Evolutionary conservation across 2,329 filamentous ascomycete genomes (phyloP).

Genomic region (Thielaviopsis populi): DNA sequence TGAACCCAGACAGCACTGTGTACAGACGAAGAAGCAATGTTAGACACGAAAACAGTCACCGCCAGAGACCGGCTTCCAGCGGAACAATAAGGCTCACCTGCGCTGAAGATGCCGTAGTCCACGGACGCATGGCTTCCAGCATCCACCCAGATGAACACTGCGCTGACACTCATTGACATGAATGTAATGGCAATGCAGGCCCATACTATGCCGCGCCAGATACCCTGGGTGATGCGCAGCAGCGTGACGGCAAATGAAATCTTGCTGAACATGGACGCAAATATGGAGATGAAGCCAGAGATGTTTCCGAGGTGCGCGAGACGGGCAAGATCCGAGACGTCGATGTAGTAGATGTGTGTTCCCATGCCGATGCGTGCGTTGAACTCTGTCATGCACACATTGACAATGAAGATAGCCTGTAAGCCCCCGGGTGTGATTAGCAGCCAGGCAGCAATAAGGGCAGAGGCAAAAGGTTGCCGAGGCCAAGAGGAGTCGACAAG

Average conservation of each 20-base stretch:
- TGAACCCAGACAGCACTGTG: conserved; percentile 24
- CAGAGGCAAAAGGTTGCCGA: not conserved
- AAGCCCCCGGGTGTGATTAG: too few species aligned
- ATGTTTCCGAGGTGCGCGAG: conserved; percentile 18
- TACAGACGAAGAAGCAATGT: conserved; percentile 1
- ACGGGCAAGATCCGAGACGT: not conserved
- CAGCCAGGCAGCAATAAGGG: not conserved
- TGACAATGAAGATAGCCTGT: conserved; percentile 16
- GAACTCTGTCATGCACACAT: conserved; percentile 13
- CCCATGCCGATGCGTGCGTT: conserved; percentile 17
- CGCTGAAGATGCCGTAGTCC: conserved; percentile 18
- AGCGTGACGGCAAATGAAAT: conserved; percentile 23
- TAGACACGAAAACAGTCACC: not conserved
- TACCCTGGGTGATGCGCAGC: conserved; percentile 20
- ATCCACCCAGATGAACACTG: conserved; percentile 19
- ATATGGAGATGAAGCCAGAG: conserved; percentile 19
- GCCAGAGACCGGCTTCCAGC: too few species aligned
- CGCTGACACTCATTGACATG: conserved; percentile 19
- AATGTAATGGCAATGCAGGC: conserved; percentile 21
- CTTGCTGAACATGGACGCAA: conserved; percentile 23
- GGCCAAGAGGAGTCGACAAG: not conserved
- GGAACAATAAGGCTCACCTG: conserved; percentile 10
- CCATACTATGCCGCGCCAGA: conserved; percentile 19
- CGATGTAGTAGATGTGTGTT: conserved; percentile 16
- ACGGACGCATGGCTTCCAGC: not conserved